phyloP scores from a whole-genome alignment of 495 filamentous ascomycete species.

The Ramalina peruviana region DNA sequence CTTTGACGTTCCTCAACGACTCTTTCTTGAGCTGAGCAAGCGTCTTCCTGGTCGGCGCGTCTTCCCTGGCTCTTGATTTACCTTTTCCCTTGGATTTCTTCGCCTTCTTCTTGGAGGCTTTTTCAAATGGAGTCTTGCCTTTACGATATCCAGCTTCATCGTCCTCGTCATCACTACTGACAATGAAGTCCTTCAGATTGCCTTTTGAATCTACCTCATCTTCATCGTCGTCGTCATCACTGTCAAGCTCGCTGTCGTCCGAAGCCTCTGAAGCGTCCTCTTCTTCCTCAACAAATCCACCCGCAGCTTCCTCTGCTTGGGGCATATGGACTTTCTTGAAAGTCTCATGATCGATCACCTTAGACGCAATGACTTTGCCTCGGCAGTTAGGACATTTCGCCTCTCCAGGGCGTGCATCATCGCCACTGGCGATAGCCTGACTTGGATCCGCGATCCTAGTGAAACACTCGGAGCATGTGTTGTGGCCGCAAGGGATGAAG shows the following conservation, averaged over 20 bases:
- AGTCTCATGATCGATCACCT: constrained; percentile 55
- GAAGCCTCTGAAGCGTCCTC: constrained; percentile 27
- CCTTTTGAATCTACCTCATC: constrained; percentile 31
- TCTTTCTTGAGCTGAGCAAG: constrained; percentile 55
- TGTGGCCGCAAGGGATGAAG: constrained; percentile 20
- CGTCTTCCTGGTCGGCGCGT: constrained; percentile 28
- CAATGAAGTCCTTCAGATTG: constrained; percentile 45
- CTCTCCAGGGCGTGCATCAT: constrained; percentile 39
- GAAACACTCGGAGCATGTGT: constrained; percentile 29
- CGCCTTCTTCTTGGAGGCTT: constrained; percentile 14
- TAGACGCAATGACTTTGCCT: constrained; percentile 43
- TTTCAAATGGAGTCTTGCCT: constrained; percentile 12
- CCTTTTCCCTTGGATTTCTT: constrained; percentile 28
- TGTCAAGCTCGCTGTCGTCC: constrained; percentile 23
- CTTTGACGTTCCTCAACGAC: constrained; percentile 41
- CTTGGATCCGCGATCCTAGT: constrained; percentile 52
- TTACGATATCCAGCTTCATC: constrained; percentile 22
- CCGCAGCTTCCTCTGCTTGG: constrained; percentile 22
- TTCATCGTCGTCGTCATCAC: constrained; percentile 22
- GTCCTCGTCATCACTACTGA: constrained; percentile 30
- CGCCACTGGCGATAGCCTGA: constrained; percentile 36
- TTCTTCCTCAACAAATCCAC: constrained; percentile 26
- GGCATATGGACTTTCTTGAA: constrained; percentile 68
- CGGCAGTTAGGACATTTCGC: constrained; percentile 69
- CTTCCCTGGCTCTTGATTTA: constrained; percentile 30